phyloP scores from a whole-genome alignment of 176 grass and related monocot genomes.

The Cenchrus americanus region DNA sequence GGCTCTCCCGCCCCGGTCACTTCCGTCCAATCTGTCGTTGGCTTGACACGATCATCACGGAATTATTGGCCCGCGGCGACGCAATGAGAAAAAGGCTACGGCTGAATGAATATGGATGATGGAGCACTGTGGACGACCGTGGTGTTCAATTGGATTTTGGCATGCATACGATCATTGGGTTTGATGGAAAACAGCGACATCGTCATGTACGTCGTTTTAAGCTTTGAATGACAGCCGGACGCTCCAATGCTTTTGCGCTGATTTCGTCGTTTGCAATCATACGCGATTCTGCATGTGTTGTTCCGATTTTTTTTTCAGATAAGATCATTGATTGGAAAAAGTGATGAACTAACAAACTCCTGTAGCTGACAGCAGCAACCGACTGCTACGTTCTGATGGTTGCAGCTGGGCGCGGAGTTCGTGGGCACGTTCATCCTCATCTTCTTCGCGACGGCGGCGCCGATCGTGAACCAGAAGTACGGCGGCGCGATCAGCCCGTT shows the following conservation, averaged over 20 bases:
- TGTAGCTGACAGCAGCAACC: neutral
- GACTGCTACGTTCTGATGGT: too few species aligned
- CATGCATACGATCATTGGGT: neutral
- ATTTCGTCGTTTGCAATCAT: conserved; percentile 5
- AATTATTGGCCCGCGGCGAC: too few species aligned
- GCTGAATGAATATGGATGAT: neutral
- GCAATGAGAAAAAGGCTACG: neutral
- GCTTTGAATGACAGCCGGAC: neutral
- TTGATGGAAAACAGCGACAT: neutral
- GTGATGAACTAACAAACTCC: neutral
- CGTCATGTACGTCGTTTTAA: neutral
- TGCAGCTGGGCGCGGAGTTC: conserved; percentile 90
- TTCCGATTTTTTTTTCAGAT: neutral
- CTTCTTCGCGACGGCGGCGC: conserved; percentile 96
- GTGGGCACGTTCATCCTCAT: conserved; percentile 98
- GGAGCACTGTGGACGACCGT: neutral
- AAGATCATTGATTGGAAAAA: neutral
- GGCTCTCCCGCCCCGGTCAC: neutral
- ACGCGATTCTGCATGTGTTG: neutral
- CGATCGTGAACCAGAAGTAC: conserved; percentile 99
- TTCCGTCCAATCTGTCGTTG: conserved; percentile 1
- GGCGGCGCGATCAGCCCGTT: conserved; percentile 78
- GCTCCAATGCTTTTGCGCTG: neutral
- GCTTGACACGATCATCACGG: neutral
- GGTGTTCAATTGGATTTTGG: neutral